Conservation (phyloP, 2,329 filamentous ascomycete genomes). For the Alternaria burnsii region DNA sequence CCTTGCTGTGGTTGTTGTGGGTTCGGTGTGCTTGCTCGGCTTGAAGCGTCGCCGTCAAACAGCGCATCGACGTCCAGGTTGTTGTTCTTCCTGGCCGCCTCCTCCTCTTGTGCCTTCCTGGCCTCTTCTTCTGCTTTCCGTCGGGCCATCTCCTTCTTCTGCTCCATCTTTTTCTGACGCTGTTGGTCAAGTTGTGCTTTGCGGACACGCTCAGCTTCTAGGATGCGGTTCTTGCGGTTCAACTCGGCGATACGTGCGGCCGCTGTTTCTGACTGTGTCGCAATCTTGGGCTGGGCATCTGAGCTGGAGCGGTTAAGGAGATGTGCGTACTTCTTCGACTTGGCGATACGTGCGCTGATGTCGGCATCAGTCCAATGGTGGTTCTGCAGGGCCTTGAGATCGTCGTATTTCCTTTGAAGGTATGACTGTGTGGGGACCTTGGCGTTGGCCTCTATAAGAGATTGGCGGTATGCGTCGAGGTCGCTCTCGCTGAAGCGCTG, state of each 20-base stretch:
- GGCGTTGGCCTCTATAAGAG: constrained; percentile 73
- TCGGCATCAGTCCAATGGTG: constrained; percentile 85
- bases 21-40: constrained; percentile 55
- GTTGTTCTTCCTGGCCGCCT: constrained; percentile 38
- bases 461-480: constrained; percentile 80
- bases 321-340: constrained; percentile 62
- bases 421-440: constrained; percentile 76
- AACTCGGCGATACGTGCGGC: constrained; percentile 84
- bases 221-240: constrained; percentile 83
- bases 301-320: constrained; percentile 71
- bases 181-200: constrained; percentile 85
- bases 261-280: constrained; percentile 67
- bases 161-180: constrained; percentile 47
- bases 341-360: constrained; percentile 78
- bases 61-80: constrained; percentile 55
- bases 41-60: constrained; percentile 56
- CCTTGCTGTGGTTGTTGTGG: constrained; percentile 58
- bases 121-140: constrained; percentile 59
- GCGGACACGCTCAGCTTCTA: constrained; percentile 89
- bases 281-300: constrained; percentile 64
- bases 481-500: constrained; percentile 84
- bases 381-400: constrained; percentile 81
- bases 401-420: constrained; percentile 75
- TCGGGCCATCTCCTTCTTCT: constrained; percentile 55
- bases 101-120: constrained; percentile 55